Percentiles rank a stretch among this genome's conserved stretches.
phyloP scores from a whole-genome alignment of 2,329 filamentous ascomycete species.

The Arthrobotrys entomopaga region DNA sequence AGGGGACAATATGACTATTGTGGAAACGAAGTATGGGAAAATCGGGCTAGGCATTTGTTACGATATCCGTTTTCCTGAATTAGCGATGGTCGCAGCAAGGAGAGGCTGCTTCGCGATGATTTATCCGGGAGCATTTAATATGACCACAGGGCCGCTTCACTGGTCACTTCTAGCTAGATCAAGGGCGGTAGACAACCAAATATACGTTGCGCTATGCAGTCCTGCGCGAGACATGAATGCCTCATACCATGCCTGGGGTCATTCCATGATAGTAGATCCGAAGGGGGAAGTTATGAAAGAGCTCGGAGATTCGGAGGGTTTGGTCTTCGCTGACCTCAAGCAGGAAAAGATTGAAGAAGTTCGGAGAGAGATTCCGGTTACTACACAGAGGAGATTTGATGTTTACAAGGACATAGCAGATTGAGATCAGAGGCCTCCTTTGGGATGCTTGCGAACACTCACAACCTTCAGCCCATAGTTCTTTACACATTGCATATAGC shows the following conservation, averaged over 20 bases:
- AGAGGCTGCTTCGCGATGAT: constrained; percentile 86
- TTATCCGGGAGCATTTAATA: constrained; percentile 97
- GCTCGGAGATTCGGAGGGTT: constrained; percentile 79
- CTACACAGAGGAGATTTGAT: constrained; percentile 87
- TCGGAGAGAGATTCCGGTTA: constrained; percentile 84
- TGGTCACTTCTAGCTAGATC: constrained; percentile 86
- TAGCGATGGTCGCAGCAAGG: constrained; percentile 87
- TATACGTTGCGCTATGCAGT: constrained; percentile 92
- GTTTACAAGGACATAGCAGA: constrained; percentile 88
- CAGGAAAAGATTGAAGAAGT: constrained; percentile 76
- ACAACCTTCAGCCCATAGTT: background rate
- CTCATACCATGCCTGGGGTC: constrained; percentile 88
- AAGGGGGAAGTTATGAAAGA: constrained; percentile 83
- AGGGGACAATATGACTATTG: constrained; percentile 83
- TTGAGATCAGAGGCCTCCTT: background rate
- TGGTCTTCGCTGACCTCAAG: constrained; percentile 77
- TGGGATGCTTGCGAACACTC: background rate
- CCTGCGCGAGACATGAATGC: constrained; percentile 82
- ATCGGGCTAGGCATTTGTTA: constrained; percentile 95
- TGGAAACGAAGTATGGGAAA: constrained; percentile 88
- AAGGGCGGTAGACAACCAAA: constrained; percentile 90
- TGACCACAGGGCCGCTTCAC: constrained; percentile 89
- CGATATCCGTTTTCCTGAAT: constrained; percentile 94
- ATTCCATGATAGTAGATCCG: constrained; percentile 87
- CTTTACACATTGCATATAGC: too few species aligned